Evolutionary conservation across 495 filamentous ascomycete species (phyloP).

Genomic region (Lasiosphaeria ovina): DNA sequence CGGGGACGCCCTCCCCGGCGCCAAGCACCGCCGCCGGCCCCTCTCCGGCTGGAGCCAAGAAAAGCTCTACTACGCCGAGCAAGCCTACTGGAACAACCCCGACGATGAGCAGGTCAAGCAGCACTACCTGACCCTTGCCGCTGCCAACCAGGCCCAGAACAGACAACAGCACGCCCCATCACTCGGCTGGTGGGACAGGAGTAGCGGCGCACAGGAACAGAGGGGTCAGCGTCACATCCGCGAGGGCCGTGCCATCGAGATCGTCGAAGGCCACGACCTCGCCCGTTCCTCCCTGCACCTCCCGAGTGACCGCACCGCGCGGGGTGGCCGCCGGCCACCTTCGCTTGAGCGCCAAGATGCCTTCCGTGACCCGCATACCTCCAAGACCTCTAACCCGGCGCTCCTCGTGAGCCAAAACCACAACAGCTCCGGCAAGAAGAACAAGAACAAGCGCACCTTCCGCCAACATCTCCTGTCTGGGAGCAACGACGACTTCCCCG

Average conservation of each 20-base stretch:
- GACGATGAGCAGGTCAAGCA: neutral
- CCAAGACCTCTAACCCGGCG: constrained; percentile 6
- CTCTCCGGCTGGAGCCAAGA: neutral
- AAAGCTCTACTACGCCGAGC: no score
- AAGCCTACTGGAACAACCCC: no score
- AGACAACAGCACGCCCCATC: no score
- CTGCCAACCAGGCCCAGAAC: no score
- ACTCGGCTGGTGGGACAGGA: neutral
- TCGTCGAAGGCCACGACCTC: constrained; percentile 30
- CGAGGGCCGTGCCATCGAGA: constrained; percentile 9
- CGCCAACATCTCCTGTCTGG: constrained; percentile 16
- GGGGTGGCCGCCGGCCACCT: constrained; percentile 23
- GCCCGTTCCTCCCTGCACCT: constrained; percentile 27
- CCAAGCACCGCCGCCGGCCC: neutral
- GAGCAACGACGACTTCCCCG: neutral
- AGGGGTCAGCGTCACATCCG: neutral
- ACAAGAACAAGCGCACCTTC: constrained; percentile 10
- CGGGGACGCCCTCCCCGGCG: neutral
- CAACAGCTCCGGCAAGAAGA: neutral
- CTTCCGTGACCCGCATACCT: constrained; percentile 33
- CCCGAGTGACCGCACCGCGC: constrained; percentile 23
- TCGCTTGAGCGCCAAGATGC: constrained; percentile 44
- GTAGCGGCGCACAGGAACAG: neutral
- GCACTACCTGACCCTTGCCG: neutral
- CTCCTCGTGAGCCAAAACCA: neutral